Evolutionary conservation across 768 basidiomycete species (phyloP).

Genomic region (Coprinellus micaceus): DNA sequence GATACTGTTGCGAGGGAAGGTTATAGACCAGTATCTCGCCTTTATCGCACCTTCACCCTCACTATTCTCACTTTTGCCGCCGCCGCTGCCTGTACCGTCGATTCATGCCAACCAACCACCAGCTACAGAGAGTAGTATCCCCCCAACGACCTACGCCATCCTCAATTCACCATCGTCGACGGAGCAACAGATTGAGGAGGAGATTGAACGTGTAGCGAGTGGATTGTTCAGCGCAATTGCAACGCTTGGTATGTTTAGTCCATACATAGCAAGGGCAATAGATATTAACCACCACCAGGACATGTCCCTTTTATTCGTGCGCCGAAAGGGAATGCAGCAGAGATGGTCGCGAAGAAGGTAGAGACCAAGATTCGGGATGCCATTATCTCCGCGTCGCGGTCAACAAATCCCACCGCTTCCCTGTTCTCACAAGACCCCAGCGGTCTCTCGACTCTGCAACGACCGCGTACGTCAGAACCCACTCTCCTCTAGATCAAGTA

Average conservation of each 20-base stretch:
- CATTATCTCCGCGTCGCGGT: constrained; percentile 64
- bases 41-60: constrained; percentile 92
- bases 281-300: constrained; percentile 38
- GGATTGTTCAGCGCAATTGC: constrained; percentile 91
- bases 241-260: constrained; percentile 64
- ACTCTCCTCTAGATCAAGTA: background rate
- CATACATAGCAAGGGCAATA: background rate
- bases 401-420: constrained; percentile 49
- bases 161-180: constrained; percentile 89
- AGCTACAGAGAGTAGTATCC: constrained; percentile 27
- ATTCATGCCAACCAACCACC: constrained; percentile 30
- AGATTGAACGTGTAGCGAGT: constrained; percentile 86
- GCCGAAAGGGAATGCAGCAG: constrained; percentile 94
- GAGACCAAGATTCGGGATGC: constrained; percentile 90
- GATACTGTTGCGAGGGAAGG: constrained; percentile 38
- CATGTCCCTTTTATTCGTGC: constrained; percentile 93
- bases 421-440: constrained; percentile 79
- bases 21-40: constrained; percentile 95
- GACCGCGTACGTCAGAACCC: constrained; percentile 61
- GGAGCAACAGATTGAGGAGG: constrained; percentile 88
- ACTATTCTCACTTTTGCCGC: constrained; percentile 84
- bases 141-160: constrained; percentile 71
- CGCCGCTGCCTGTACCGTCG: constrained; percentile 38
- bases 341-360: constrained; percentile 97
- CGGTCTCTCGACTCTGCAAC: constrained; percentile 80